phyloP scores from a whole-genome alignment of 225 moss, liverwort and hornwort genomes.

The Asterella californica region DNA sequence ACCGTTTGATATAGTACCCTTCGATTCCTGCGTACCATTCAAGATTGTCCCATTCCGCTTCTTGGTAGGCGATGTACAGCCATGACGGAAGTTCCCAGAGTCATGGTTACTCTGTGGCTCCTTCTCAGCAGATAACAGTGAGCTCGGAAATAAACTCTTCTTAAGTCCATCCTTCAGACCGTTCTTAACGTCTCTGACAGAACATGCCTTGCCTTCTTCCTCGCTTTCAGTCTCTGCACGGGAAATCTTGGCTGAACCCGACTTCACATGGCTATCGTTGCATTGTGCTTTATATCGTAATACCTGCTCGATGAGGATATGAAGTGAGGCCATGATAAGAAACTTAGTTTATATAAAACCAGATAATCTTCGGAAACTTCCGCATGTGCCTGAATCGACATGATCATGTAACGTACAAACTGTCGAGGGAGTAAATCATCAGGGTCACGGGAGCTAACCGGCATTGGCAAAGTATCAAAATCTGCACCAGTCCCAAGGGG shows the following conservation, averaged over 20 bases:
- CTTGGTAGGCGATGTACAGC: neutral
- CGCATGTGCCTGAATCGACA: neutral
- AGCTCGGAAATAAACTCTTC: neutral
- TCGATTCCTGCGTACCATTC: neutral
- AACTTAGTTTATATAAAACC: neutral
- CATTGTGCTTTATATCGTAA: neutral
- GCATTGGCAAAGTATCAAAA: slow-evolving; percentile 24
- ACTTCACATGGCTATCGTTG: neutral
- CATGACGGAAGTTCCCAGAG: neutral
- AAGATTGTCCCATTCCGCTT: neutral
- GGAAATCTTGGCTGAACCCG: neutral
- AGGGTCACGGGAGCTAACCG: neutral
- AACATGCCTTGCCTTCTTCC: neutral
- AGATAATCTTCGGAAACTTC: neutral
- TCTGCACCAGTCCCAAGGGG: slow-evolving; percentile 74
- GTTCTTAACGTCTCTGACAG: neutral
- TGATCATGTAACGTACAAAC: neutral
- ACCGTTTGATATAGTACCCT: neutral
- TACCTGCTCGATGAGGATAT: neutral
- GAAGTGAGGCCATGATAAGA: neutral
- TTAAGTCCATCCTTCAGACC: neutral
- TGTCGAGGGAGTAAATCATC: neutral
- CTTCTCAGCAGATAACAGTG: neutral
- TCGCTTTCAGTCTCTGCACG: neutral
- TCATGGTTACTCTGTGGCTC: neutral